Conservation (phyloP, 169 alveolate genomes). For the Condylostoma magnum region DNA sequence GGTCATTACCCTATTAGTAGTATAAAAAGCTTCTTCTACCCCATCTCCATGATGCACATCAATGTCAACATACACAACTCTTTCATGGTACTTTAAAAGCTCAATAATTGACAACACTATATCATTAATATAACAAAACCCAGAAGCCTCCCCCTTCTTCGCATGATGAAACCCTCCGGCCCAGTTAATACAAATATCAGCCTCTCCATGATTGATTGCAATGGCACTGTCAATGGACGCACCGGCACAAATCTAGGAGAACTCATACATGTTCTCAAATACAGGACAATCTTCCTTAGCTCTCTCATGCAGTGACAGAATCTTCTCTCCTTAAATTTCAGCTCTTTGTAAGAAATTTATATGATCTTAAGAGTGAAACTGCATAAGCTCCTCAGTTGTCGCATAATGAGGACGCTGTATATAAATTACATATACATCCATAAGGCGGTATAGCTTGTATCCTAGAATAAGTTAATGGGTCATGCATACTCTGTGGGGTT, state of each 20-base stretch:
- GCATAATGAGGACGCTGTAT: slow-evolving; percentile 96
- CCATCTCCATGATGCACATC: slow-evolving; percentile 99
- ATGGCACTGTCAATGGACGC: slow-evolving; percentile 97
- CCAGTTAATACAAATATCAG: slow-evolving; percentile 97
- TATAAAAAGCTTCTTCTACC: slow-evolving; percentile 97
- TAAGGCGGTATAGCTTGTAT: slow-evolving; percentile 94
- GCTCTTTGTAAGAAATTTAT: slow-evolving; percentile 55
- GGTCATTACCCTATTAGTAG: slow-evolving; percentile 98
- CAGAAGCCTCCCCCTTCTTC: slow-evolving; percentile 96
- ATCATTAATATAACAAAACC: slow-evolving; percentile 99
- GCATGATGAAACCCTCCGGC: slow-evolving; percentile 99
- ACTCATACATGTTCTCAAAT: slow-evolving; percentile 96
- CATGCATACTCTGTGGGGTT: slow-evolving; percentile 98
- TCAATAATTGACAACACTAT: slow-evolving; percentile 97
- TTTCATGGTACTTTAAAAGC: slow-evolving; percentile 95
- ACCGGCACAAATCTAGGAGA: slow-evolving; percentile 97
- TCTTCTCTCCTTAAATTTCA: slow-evolving; percentile 5
- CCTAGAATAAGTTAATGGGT: slow-evolving; percentile 96
- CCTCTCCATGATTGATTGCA: slow-evolving; percentile 89
- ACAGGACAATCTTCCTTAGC: slow-evolving; percentile 94
- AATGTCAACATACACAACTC: slow-evolving; percentile 98
- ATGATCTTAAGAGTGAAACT: slow-evolving; percentile 96
- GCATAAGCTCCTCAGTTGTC: slow-evolving; percentile 91
- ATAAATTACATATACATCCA: slow-evolving; percentile 84
- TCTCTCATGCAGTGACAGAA: background rate